Base-by-base conservation (phyloP, 306 rosid species). In the Sphenostylis stenocarpa region DNA sequence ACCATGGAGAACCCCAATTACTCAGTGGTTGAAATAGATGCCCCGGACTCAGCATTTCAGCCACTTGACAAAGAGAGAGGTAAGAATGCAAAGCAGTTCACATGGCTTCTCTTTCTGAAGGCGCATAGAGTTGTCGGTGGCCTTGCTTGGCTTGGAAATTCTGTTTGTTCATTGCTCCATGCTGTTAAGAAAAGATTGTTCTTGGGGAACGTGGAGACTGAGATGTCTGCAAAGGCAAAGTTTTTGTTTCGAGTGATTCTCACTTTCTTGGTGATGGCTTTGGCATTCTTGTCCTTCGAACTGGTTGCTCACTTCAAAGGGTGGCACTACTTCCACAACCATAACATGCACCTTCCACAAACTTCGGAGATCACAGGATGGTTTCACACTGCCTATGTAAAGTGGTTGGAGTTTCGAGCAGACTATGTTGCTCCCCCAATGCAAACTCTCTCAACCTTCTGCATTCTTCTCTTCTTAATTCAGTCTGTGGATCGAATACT, bases 241-340 rank as follows among this genome's bases (percentile, higher is more conserved):
- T 3, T 86, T 21, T 81, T 88, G 79, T 84, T 79, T 61, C 39
- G 86, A 11, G 53, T 86, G n/a, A 88, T 88, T 79, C 43, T 86
- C 20, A 53, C 82, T 5, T 88, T 88, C 73, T 65, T 88, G 67
- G 82, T 84, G 5, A 73, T 86, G 82, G 84, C 89, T 74, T 84
- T 88, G 65, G 72, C 82, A 68, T 88, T 88, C 67, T 72, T 88
- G 61, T 79, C 75, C 44, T 85, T 90, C 82, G 96, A 90, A 75
- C 67, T 88, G 17, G 81, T 86, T 55, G 96, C 93, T 17, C 90
- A 90, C 83, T 84, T 83, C 81, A 88, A 87, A 24, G 93, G 96
- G 17, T 90, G 92, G 96, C 89, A 77, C 82, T 88, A 86, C 48
- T 89, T 87, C 75, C 84, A 49, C 74, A 86, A 28, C 79, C 81